These are phyloP conservation scores for Crassisporium funariophilum DNA, from an alignment of 768 basidiomycete species.

Conservation along the genomic window DNA sequence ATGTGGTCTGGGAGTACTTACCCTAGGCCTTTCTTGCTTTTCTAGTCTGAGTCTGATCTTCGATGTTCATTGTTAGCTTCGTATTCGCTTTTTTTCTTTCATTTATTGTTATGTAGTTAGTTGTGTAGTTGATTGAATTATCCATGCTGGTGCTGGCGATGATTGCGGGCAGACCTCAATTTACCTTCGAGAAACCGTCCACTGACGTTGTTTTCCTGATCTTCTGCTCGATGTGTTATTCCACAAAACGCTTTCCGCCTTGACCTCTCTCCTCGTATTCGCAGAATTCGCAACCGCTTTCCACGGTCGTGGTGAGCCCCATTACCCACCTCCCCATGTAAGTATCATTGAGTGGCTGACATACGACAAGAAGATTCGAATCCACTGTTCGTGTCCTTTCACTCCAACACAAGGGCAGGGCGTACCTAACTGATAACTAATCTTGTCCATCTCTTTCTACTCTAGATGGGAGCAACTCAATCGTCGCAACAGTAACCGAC, in stretches of 20 bases:
- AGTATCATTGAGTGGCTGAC: background rate
- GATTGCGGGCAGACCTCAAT: too few relatives aligned
- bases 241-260: background rate
- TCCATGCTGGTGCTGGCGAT: too few relatives aligned
- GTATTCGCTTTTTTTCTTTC: background rate
- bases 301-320: background rate
- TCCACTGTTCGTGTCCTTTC: constrained; percentile 27
- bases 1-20: constrained; percentile 27
- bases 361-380: constrained; percentile 16
- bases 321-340: background rate
- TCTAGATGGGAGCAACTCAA: constrained; percentile 26
- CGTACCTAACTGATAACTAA: too few relatives aligned
- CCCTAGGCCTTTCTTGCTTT: constrained; percentile 1
- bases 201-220: too few relatives aligned
- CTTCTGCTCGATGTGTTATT: background rate
- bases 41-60: too few relatives aligned
- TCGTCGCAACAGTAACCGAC: constrained; percentile 28
- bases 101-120: too few relatives aligned
- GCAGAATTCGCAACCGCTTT: background rate
- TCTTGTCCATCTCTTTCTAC: background rate
- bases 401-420: too few relatives aligned
- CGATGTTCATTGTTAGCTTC: background rate
- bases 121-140: too few relatives aligned
- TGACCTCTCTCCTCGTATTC: background rate
- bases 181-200: too few relatives aligned